Conservation (phyloP, 140 eudicot species). For the Oenanthe javanica region DNA sequence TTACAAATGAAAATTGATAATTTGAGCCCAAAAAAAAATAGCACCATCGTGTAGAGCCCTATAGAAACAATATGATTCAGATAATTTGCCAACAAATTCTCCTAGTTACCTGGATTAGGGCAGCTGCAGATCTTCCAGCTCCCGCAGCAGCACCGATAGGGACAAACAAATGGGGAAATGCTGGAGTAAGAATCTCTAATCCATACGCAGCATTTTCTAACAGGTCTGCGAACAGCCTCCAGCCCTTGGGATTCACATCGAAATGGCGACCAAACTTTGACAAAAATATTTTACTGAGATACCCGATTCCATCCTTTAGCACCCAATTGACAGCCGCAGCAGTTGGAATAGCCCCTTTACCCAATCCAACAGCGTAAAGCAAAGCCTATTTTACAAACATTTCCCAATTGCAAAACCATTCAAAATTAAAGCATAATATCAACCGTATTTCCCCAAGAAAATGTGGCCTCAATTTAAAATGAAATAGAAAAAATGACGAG, state of each 20-base stretch:
- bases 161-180: conserved; percentile 92
- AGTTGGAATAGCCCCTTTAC: conserved; percentile 98
- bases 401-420: neutral
- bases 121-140: conserved; percentile 94
- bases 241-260: conserved; percentile 95
- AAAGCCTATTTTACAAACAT: conserved; percentile 49
- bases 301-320: conserved; percentile 94
- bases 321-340: conserved; percentile 99
- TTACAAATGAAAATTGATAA: neutral
- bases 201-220: conserved; percentile 95
- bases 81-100: neutral
- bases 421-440: neutral
- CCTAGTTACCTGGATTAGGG: conserved; percentile 66
- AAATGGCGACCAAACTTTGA: conserved; percentile 95
- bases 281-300: conserved; percentile 82
- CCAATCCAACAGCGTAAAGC: conserved; percentile 94
- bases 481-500: neutral
- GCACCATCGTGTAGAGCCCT: neutral
- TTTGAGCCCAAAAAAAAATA: neutral
- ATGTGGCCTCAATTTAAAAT: neutral
- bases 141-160: conserved; percentile 97
- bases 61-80: neutral
- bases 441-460: neutral
- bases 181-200: conserved; percentile 92
- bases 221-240: conserved; percentile 93